Evolutionary conservation across 495 filamentous ascomycete genomes (phyloP), one percentile per base, ranked within the genome.

Genomic region (Tetracladium marchalianum): DNA sequence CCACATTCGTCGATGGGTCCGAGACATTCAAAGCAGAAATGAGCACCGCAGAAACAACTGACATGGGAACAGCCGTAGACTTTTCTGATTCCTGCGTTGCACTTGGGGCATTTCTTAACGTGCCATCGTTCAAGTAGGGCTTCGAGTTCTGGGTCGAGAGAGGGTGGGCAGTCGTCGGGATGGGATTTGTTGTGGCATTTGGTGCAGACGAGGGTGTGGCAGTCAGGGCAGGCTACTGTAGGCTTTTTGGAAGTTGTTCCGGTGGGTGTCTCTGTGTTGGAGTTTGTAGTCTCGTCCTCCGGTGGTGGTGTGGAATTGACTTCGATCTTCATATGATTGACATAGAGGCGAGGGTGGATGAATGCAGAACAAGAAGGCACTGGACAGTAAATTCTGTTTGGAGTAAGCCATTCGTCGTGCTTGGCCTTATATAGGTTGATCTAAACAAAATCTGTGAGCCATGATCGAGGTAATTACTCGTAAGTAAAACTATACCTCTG

Each of bases 331-430:
- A 11, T 17, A 12, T 8, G 6, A 15, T 47, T 38, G 15, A 12
- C 11, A 49, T 50, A 59, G 4, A 54, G 31, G 5, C 48, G 52
- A 5, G 41, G 43, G 32, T 58, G 39, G 13, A 63, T 57, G 43
- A 63, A 63, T 6, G 55, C 39, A 16, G 60, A 63, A 34, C 60
- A 63, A 17, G 50, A 50, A 11, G 52, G 55, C 11, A 57, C 32
- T 31, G 60, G 60, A 17, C 60, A 63, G 37, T 63, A 63, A 5
- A 54, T 11, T n/a, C 57, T 54, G n/a, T 61, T 38, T 12, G 50
- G 39, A 1, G 60, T 63, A 13, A 24, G 39, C 52, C 58, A 60
- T 41, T 63, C 60, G 37, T 60, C 57, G 48, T 49, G 54, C 39
- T 57, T 63, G 19, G 42, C 53, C 35, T 57, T 58, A 44, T 56